Percentiles rank a stretch among this genome's conserved stretches.
These are phyloP conservation scores for Kluyveromyces starmeri DNA, from an alignment of 805 yeast genomes.

Conservation along the genomic window DNA sequence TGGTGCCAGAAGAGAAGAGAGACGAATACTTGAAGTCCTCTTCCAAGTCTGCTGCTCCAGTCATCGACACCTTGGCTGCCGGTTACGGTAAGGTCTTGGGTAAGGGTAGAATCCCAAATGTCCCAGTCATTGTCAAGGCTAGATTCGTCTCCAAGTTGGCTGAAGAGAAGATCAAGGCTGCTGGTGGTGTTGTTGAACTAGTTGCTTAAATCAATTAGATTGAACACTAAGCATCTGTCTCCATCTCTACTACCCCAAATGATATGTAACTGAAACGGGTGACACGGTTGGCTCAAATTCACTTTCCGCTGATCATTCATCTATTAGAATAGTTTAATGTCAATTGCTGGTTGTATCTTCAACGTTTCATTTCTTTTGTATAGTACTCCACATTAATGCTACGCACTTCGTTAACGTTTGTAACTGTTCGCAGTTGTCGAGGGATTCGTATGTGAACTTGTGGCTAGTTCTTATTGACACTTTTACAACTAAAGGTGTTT, in stretches of 20 bases:
- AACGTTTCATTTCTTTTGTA: too few species aligned
- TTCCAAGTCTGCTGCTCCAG: constrained; percentile 89
- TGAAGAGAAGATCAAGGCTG: constrained; percentile 99
- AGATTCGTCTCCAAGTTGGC: constrained; percentile 99
- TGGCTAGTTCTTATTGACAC: too few species aligned
- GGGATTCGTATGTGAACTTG: too few species aligned
- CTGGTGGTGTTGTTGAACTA: constrained; percentile 99
- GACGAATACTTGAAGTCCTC: constrained; percentile 85
- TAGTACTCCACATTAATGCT: too few species aligned
- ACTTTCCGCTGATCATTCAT: too few species aligned
- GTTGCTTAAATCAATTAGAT: constrained; percentile 68
- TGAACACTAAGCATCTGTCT: too few species aligned
- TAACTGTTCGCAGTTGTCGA: too few species aligned
- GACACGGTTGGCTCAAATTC: too few species aligned
- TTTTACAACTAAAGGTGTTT: too few species aligned
- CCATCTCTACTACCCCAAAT: too few species aligned
- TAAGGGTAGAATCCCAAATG: constrained; percentile 96
- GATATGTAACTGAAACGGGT: too few species aligned
- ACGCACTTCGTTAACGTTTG: too few species aligned
- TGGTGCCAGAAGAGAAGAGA: constrained; percentile 87
- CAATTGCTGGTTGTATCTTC: constrained; percentile 5
- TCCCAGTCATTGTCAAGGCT: constrained; percentile 98
- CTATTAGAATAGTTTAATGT: constrained; percentile 1
- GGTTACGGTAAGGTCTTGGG: constrained; percentile 99
- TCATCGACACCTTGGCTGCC: constrained; percentile 97